Evolutionary conservation across 2,329 filamentous ascomycete species (phyloP).

Genomic region (Sphaceloma murrayae): DNA sequence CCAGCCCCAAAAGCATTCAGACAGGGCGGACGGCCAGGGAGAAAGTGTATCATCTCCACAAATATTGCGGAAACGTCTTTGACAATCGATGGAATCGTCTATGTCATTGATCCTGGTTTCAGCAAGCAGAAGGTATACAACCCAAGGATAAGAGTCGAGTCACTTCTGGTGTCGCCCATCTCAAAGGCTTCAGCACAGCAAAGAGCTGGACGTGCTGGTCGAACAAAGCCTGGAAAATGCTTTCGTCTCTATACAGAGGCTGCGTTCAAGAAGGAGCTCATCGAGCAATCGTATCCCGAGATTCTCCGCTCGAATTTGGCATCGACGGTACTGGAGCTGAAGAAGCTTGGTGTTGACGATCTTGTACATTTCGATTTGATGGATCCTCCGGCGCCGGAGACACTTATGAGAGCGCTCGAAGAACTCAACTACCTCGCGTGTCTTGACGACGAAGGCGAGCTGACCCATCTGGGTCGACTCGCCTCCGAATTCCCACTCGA

Average conservation of each 20-base stretch:
- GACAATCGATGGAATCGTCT: constrained; percentile 97
- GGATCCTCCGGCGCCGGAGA: constrained; percentile 96
- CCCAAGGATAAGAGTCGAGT: constrained; percentile 90
- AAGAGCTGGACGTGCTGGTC: constrained; percentile 95
- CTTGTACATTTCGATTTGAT: constrained; percentile 97
- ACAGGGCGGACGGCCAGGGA: constrained; percentile 72
- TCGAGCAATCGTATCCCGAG: constrained; percentile 94
- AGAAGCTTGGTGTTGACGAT: constrained; percentile 93
- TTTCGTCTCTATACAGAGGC: constrained; percentile 92
- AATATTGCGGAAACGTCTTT: constrained; percentile 97
- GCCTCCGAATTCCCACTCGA: constrained; percentile 95
- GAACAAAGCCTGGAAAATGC: constrained; percentile 96
- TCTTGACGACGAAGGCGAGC: constrained; percentile 88
- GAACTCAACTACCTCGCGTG: constrained; percentile 97
- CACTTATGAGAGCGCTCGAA: constrained; percentile 93
- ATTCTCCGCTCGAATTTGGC: constrained; percentile 90
- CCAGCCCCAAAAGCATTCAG: constrained; percentile 65
- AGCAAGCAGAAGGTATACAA: constrained; percentile 99
- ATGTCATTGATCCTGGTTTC: constrained; percentile 97
- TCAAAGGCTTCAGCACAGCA: constrained; percentile 97
- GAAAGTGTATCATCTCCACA: constrained; percentile 88
- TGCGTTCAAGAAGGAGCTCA: constrained; percentile 95
- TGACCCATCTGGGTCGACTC: constrained; percentile 74
- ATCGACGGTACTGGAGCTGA: constrained; percentile 89
- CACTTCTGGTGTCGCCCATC: constrained; percentile 91